These are phyloP conservation scores for Xylaria sp. DNA, from an alignment of 2,329 filamentous ascomycete genomes.

Conservation along the genomic window DNA sequence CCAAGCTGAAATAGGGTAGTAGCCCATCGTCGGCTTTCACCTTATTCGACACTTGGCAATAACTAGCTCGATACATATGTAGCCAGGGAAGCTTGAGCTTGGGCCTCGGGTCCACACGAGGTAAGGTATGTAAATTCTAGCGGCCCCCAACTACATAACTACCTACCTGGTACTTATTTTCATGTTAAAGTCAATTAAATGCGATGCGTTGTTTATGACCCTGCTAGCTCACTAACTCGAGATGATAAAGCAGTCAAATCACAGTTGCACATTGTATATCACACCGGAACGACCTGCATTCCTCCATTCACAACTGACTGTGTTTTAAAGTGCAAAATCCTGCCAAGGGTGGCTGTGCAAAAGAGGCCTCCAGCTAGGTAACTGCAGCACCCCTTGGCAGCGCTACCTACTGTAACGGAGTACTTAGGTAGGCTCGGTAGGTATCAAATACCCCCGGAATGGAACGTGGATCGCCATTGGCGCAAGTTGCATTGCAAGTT, in stretches of 20 bases:
- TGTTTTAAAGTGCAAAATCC: background rate
- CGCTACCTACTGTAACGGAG: too few relatives aligned
- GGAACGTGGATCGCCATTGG: constrained; percentile 9
- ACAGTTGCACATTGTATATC: constrained; percentile 26
- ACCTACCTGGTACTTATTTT: background rate
- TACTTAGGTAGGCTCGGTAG: too few relatives aligned
- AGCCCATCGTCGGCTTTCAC: constrained; percentile 5
- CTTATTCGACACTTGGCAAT: background rate
- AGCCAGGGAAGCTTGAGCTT: constrained; percentile 32
- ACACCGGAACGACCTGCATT: constrained; percentile 10
- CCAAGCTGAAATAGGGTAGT: constrained; percentile 11
- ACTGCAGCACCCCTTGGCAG: constrained; percentile 25
- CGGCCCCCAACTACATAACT: background rate
- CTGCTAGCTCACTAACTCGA: background rate
- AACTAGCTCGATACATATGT: too few relatives aligned
- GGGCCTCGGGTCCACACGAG: constrained; percentile 12
- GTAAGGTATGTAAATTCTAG: constrained; percentile 5
- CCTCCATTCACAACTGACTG: constrained; percentile 14
- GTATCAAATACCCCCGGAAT: constrained; percentile 4
- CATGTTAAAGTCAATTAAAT: background rate
- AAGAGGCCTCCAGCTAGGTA: constrained; percentile 34
- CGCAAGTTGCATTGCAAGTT: background rate
- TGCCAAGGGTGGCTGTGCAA: constrained; percentile 44
- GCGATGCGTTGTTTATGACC: background rate
- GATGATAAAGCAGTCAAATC: background rate